Evolutionary conservation across 768 basidiomycete genomes (phyloP), one percentile per base, ranked within the genome.

Genomic region (Suillus hirtellus): DNA sequence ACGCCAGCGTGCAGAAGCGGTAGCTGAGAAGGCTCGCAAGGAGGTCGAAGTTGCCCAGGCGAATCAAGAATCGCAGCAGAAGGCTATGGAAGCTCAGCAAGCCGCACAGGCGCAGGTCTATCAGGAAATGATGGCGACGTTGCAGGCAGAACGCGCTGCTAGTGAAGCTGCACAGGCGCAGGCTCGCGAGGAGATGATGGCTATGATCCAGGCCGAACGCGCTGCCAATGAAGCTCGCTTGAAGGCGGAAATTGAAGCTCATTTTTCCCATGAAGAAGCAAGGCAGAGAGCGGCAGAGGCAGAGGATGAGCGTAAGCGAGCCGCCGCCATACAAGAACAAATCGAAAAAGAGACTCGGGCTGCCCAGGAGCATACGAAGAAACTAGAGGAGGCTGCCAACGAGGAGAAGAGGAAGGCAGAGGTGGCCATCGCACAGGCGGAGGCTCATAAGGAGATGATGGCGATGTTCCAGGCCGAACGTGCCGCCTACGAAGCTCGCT

Each of bases 371-470:
- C 65, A 64, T 35, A n/a, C 21, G 0, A 61, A 52, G 4, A 62
- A 37, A 14, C 24, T 60, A 0, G 63, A 67, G 31, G 17, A 40
- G 49, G 65, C 31, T 35, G 70, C 69, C 0, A 66, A 71, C 8
- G 71, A 66, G n/a, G 67, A 72, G 19, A 66, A 69, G 14, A 62
- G 54, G 9, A 59, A 64, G 10, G 19, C n/a, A 46, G 11, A 50
- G 47, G 66, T 46, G 2, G 70, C 64, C 1, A 63, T 67, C 5
- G 58, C 63, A 8, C 31, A 31, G 31, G 31, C 31, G 5, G 0
- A 31, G 31, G 31, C 35, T 37, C 1, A 37, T 10, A 37, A 37
- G 35, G 0, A 37, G 35, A 10, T 37, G 8, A 37, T 10, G 35
- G 35, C 35, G 68, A 70, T 55, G 19, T 1, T 59, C 3, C 24